Conservation (phyloP, 352 stramenopile genomes). For the Globisporangium splendens region DNA sequence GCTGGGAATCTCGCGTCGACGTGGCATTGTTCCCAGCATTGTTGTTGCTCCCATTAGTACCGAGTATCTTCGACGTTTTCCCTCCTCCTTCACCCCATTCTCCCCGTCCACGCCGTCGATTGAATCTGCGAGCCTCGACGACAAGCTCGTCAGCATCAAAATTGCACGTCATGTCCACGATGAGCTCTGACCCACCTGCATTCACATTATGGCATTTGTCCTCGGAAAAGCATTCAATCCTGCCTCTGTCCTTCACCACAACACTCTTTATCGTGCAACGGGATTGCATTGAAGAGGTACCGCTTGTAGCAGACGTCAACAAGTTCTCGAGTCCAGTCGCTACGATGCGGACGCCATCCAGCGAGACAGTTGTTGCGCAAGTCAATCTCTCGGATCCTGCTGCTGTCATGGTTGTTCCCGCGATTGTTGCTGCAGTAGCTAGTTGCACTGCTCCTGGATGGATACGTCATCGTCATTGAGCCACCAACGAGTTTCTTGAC, state of each 20-base stretch:
- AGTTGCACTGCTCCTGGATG: not conserved
- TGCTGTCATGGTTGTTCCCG: not conserved
- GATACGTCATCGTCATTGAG: not conserved
- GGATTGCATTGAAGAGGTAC: not conserved
- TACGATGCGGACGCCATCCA: slow-evolving; percentile 56
- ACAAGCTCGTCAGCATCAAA: slow-evolving; percentile 34
- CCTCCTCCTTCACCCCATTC: slow-evolving; percentile 3
- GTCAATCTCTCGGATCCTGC: slow-evolving; percentile 41
- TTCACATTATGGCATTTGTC: not conserved
- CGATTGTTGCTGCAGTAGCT: not conserved
- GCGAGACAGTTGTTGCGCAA: slow-evolving; percentile 71
- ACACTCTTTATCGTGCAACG: slow-evolving; percentile 28
- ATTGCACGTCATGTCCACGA: slow-evolving; percentile 51
- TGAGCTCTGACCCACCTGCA: slow-evolving; percentile 16
- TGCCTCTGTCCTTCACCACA: slow-evolving; percentile 37
- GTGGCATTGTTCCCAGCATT: slow-evolving; percentile 3
- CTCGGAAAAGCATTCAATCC: slow-evolving; percentile 51
- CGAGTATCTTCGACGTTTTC: slow-evolving; percentile 7
- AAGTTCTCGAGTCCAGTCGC: slow-evolving; percentile 39
- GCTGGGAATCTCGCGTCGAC: slow-evolving; percentile 15
- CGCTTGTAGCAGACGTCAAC: slow-evolving; percentile 1
- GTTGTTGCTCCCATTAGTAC: slow-evolving; percentile 17
- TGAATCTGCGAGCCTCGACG: slow-evolving; percentile 23
- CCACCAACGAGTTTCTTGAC: slow-evolving; percentile 12
- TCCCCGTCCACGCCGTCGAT: slow-evolving; percentile 1